Evolutionary conservation across 768 basidiomycete species (phyloP).

Genomic region (Tylopilus sp.): DNA sequence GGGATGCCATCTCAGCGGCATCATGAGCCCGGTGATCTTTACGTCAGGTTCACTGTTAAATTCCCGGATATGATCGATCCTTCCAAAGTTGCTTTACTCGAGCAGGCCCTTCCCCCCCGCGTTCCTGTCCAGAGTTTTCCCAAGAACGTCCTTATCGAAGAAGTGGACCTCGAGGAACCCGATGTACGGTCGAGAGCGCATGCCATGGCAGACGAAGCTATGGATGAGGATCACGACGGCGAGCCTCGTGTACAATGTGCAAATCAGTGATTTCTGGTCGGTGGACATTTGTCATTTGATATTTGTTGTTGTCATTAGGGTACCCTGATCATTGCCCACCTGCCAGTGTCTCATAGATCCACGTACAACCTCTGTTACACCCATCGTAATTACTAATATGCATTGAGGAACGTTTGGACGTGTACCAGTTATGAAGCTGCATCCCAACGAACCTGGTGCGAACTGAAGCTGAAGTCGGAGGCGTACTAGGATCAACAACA

Average conservation of each 20-base stretch:
- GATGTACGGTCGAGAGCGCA: slow-evolving; percentile 53
- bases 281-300: slow-evolving; percentile 18
- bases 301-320: slow-evolving; percentile 14
- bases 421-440: slow-evolving; percentile 7
- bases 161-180: slow-evolving; percentile 77
- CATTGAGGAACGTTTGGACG: slow-evolving; percentile 11
- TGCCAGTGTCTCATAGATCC: slow-evolving; percentile 28
- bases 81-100: slow-evolving; percentile 65
- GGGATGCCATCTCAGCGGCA: slow-evolving; percentile 99
- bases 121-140: slow-evolving; percentile 60
- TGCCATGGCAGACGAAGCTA: slow-evolving; percentile 64
- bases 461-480: background rate
- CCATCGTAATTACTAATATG: slow-evolving; percentile 23
- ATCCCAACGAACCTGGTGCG: slow-evolving; percentile 29
- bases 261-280: slow-evolving; percentile 57
- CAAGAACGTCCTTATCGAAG: slow-evolving; percentile 72
- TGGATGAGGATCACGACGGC: slow-evolving; percentile 89
- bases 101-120: slow-evolving; percentile 82
- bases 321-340: slow-evolving; percentile 20
- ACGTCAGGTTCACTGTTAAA: slow-evolving; percentile 77
- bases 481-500: background rate
- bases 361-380: slow-evolving; percentile 16
- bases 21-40: slow-evolving; percentile 94
- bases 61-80: slow-evolving; percentile 85
- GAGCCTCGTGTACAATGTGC: slow-evolving; percentile 96